Evolutionary conservation across 352 stramenopile genomes (phyloP), one percentile per base, ranked within the genome.

Genomic region (Aphanomyces stellatus): DNA sequence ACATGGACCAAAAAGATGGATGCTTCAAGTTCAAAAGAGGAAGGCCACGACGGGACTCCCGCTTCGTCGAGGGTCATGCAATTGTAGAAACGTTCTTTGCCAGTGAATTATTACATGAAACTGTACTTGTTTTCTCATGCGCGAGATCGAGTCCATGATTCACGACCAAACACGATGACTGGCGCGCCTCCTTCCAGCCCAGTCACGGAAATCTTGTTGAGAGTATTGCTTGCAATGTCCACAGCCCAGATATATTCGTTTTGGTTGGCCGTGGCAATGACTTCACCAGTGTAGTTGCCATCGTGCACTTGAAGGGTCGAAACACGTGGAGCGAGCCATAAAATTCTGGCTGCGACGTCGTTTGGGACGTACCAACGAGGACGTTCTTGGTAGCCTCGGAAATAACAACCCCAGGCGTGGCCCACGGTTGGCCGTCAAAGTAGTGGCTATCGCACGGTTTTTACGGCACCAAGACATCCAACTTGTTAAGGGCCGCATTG

Each of bases 311-410:
- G 22, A 13, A 57, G 30, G 0, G 7, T 34, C 25, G 49, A 15
- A 8, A 1, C 49, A 30, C 33, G 5, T 30, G 19, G 30, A 57
- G 22, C 28, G 19, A 57, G 4, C 69, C 69, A 49, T 76, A 88
- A 55, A 74, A 89, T 5, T 53, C 72, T 4, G 65, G 37, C 2
- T 77, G 87, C 0, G 53, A 71, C 13, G 73, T 67, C n/a, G 79
- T 68, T 22, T 62, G 33, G 62, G 87, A 91, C 34, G 62, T 69
- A 0, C 82, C 82, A 0, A 85, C 62, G 22, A 88, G 71, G n/a
- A 68, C 70, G 4, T 75, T 57, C 1, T 24, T 70, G 22, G 79
- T 73, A 0, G 69, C 61, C 0, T 41, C 53, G 5, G 62, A 70
- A 10, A 88, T 66, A 22, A 34, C 22, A 0, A 73, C 42, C 24